Evolutionary conservation across 176 grass and related monocot genomes (phyloP).

Genomic region (Phyllostachys edulis): DNA sequence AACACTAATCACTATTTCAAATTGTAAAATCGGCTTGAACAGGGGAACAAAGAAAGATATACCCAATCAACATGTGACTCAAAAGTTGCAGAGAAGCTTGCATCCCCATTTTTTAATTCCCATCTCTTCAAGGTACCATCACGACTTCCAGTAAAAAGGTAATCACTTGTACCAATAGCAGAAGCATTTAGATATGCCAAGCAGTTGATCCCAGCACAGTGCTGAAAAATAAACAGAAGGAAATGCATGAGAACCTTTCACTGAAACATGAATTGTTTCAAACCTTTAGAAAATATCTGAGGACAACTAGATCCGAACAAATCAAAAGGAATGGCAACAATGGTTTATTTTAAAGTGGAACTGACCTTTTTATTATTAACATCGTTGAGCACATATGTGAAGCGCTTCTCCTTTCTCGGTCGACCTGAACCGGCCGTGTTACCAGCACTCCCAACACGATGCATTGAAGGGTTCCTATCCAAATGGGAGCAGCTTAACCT

Average conservation of each 20-base stretch:
- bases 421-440: constrained; percentile 68
- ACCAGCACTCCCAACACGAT: constrained; percentile 87
- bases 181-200: constrained; percentile 71
- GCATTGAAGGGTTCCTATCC: constrained; percentile 62
- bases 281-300: constrained; percentile 22
- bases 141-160: constrained; percentile 85
- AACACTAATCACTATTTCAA: background rate
- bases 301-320: background rate
- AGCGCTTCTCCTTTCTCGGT: constrained; percentile 90
- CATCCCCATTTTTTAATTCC: constrained; percentile 54
- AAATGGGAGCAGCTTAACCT: constrained; percentile 32
- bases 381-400: constrained; percentile 93
- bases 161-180: constrained; percentile 58
- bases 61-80: constrained; percentile 99
- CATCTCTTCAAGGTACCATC: constrained; percentile 98
- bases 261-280: background rate
- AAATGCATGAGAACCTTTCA: constrained; percentile 22
- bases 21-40: background rate
- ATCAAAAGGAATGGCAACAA: background rate
- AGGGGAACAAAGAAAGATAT: constrained; percentile 18
- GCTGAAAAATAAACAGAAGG: constrained; percentile 56
- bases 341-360: background rate
- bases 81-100: constrained; percentile 82
- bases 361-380: constrained; percentile 86
- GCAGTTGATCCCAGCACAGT: constrained; percentile 93